A percentile compares a stretch with the other conserved stretches of the same genome.
These are phyloP conservation scores for Heritiera fomes DNA, from an alignment of 345 rosid genomes.

Conservation along the genomic window DNA sequence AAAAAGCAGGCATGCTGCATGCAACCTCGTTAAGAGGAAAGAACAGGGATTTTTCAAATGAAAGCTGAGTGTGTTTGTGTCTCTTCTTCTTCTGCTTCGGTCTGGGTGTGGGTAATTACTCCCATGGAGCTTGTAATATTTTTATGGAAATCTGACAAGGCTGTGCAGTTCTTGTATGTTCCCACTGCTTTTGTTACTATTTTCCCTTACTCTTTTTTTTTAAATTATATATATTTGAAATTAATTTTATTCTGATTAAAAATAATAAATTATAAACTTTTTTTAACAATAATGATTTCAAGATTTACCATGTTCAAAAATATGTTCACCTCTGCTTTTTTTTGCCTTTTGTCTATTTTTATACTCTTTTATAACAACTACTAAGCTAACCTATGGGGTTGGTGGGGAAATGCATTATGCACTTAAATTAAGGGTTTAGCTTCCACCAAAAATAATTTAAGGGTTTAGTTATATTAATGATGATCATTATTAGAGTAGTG, in stretches of 20 bases:
- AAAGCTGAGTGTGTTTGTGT: constrained; percentile 5
- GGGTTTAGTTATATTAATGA: no score
- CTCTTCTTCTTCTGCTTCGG: not conserved
- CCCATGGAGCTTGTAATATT: not conserved
- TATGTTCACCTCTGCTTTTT: no score
- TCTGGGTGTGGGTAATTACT: not conserved
- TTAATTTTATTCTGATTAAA: no score
- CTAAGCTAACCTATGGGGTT: no score
- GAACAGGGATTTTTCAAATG: constrained; percentile 17
- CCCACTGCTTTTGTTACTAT: not conserved
- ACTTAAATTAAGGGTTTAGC: no score
- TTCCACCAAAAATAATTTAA: no score
- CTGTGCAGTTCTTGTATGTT: not conserved
- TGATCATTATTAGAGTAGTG: not conserved
- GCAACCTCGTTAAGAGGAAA: constrained; percentile 25
- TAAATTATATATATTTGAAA: no score
- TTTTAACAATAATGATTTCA: no score
- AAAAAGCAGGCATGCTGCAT: not conserved
- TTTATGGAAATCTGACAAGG: not conserved
- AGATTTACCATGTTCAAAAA: no score
- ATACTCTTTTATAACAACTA: no score
- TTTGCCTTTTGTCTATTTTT: no score
- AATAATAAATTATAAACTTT: no score
- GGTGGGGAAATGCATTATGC: not conserved
- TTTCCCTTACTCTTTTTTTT: not conserved